These are phyloP conservation scores for Phytophthora crassamura DNA, from an alignment of 352 stramenopile genomes.

Conservation along the genomic window DNA sequence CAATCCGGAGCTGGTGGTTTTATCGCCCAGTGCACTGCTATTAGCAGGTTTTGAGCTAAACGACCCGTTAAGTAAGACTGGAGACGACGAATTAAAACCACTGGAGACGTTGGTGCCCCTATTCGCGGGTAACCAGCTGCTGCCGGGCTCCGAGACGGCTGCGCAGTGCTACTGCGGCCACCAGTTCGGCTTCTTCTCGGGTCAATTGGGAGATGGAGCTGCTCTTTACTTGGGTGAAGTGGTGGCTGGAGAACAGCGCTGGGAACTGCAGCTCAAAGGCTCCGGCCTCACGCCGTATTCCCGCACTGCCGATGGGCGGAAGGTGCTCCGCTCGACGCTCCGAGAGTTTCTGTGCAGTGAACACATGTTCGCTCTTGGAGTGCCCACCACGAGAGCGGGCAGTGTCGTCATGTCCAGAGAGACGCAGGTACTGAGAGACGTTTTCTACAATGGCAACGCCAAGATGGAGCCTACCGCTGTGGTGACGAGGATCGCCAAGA, in stretches of 20 bases:
- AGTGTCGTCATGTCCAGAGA: constrained; percentile 78
- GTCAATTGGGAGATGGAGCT: constrained; percentile 91
- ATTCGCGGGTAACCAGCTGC: constrained; percentile 78
- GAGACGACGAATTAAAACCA: constrained; percentile 29
- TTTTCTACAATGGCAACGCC: constrained; percentile 91
- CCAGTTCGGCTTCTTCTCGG: constrained; percentile 93
- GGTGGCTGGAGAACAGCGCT: constrained; percentile 55
- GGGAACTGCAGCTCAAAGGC: constrained; percentile 98
- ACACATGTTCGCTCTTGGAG: constrained; percentile 94
- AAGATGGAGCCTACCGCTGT: constrained; percentile 86
- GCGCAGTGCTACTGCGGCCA: constrained; percentile 93
- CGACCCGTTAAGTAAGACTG: background rate
- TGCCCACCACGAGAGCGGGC: constrained; percentile 94
- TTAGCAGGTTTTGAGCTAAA: constrained; percentile 67
- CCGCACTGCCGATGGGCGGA: constrained; percentile 93
- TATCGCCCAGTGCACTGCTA: constrained; percentile 54
- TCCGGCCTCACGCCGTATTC: constrained; percentile 96
- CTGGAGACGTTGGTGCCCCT: constrained; percentile 59
- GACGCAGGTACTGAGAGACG: constrained; percentile 77
- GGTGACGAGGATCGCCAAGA: constrained; percentile 90
- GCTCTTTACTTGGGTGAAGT: constrained; percentile 92
- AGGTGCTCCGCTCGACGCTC: constrained; percentile 93
- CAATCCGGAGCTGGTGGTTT: constrained; percentile 65
- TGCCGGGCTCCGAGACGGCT: constrained; percentile 74
- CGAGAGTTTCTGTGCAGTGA: constrained; percentile 98